Evolutionary conservation across 345 rosid genomes (phyloP).

Genomic region (Eucalyptus marginata): DNA sequence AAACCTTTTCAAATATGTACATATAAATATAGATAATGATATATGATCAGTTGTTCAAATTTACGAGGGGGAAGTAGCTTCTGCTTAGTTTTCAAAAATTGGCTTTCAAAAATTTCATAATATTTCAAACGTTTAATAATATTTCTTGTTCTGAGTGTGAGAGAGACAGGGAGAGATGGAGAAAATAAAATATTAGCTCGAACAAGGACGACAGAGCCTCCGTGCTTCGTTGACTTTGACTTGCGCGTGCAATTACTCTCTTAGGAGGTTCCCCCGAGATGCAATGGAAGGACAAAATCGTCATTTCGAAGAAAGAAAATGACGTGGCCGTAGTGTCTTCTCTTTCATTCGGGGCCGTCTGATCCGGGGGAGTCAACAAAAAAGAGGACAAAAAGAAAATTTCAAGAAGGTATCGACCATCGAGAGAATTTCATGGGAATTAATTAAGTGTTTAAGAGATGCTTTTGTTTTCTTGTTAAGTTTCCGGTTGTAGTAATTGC

Average conservation of each 20-base stretch:
- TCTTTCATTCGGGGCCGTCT: background rate
- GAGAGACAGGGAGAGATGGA: background rate
- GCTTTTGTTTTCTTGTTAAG: background rate
- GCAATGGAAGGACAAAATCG: background rate
- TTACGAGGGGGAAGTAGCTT: background rate
- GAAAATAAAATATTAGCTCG: background rate
- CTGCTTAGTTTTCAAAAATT: background rate
- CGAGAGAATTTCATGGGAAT: background rate
- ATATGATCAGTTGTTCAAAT: background rate
- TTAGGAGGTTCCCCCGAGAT: background rate
- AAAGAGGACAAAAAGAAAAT: background rate
- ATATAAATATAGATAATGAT: too few relatives aligned
- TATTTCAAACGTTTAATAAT: background rate
- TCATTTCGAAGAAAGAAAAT: background rate
- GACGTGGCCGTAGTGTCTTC: background rate
- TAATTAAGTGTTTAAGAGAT: background rate
- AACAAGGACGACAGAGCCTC: background rate
- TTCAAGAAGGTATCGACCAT: background rate
- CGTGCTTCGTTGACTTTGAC: background rate
- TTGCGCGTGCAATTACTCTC: background rate
- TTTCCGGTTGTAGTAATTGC: background rate
- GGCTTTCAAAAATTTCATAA: background rate
- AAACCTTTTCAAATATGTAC: background rate
- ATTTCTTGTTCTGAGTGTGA: background rate
- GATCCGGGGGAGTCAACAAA: background rate